Conservation (phyloP, 176 grass and related monocot species). For the Urochloa ruziziensis region DNA sequence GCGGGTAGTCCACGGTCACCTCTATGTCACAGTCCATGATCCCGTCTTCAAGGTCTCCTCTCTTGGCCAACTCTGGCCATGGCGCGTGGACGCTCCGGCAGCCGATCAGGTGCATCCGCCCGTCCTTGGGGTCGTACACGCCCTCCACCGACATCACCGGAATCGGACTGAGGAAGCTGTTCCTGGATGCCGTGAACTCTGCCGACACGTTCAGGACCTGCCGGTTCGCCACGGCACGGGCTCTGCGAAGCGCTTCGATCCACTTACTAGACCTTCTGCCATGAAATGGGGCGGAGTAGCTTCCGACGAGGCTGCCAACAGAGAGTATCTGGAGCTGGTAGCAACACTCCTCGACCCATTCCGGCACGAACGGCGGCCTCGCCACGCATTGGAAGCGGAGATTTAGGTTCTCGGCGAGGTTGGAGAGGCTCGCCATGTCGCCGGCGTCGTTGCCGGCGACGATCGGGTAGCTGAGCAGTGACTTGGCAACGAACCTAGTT, state of each 20-base stretch:
- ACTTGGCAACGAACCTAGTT: slow-evolving; percentile 71
- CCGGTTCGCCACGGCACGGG: neutral
- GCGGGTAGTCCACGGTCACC: slow-evolving; percentile 50
- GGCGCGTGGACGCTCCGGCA: slow-evolving; percentile 34
- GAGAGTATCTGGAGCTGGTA: slow-evolving; percentile 66
- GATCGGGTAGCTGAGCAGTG: slow-evolving; percentile 68
- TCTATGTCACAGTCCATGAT: slow-evolving; percentile 14
- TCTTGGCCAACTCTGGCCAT: slow-evolving; percentile 17
- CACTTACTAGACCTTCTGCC: neutral
- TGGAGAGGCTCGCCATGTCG: slow-evolving; percentile 28
- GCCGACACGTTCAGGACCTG: slow-evolving; percentile 43
- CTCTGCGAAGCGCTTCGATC: neutral
- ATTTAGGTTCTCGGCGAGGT: slow-evolving; percentile 55
- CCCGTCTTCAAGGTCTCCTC: slow-evolving; percentile 38
- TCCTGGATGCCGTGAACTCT: neutral
- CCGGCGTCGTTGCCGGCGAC: neutral
- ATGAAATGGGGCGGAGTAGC: neutral
- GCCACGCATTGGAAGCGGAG: neutral
- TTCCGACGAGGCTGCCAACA: neutral
- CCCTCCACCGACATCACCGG: slow-evolving; percentile 45
- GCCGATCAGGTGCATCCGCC: slow-evolving; percentile 6
- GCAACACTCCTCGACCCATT: slow-evolving; percentile 37
- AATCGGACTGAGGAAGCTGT: neutral
- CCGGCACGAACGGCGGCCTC: slow-evolving; percentile 15
- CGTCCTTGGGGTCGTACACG: slow-evolving; percentile 45